Base-by-base conservation (phyloP, 305 asterid species). In the Fraxinus latifolia region DNA sequence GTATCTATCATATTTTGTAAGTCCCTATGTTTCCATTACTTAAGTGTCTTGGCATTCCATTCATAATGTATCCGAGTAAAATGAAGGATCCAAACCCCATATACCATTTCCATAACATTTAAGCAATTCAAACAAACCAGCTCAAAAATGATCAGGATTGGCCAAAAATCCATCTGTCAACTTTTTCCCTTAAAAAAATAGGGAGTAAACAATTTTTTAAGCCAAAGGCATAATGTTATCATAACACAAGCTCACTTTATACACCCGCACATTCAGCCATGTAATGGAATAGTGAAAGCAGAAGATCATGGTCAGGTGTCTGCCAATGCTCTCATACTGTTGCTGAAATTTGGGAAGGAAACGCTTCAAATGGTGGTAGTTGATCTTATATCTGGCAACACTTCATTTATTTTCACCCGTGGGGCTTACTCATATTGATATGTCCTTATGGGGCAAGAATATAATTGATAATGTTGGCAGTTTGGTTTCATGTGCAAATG, bases 11-110 rank as follows among this genome's bases (percentile, higher is more conserved):
- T 65, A 53, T 17, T 77, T 50, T 75, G 60, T 74, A 55, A 7
- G 81, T 71, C 74, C 73, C 74, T 76, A 72, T 65, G 73, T 34
- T 7, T 32, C 75, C 39, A 12, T 23, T 36, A 23, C 74, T 34
- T 37, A 0, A 72, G 62, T 29, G 44, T 25, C 65, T 71, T 2
- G 36, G 36, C 77, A 47, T 11, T 53, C 32, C 36, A 9, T 42
- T 42, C 19, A 11, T 11, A 67, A 67, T 67, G 36, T 21, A 60
- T 60, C 14, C 2, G 5, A 11, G 74, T 67, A 25, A 67, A 67
- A 27, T 67, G 36, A 67, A 67, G 32, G 11, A 67, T 67, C 36
- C 7, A 1, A 67, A 67, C 74, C 2, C 17, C 7, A 67, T 9
- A 12, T 67, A 27, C 36, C 19, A 67, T 25, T 25, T 27, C 34